phyloP scores from a whole-genome alignment of 2,329 filamentous ascomycete genomes.

The Colletotrichum godetiae region DNA sequence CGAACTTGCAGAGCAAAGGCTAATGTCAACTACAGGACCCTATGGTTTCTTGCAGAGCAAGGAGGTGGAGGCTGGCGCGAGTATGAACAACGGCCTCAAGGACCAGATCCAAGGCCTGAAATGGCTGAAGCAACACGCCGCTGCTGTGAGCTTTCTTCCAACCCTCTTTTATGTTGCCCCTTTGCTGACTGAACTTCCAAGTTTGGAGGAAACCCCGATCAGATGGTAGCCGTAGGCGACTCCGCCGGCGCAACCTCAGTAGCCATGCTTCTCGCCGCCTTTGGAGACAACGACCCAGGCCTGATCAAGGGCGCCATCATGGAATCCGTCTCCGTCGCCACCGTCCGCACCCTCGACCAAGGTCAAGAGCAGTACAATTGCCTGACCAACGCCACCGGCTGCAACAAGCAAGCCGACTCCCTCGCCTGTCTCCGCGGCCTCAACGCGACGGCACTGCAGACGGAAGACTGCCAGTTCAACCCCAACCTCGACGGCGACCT shows the following conservation, averaged over 20 bases:
- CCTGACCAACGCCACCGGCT: conserved; percentile 50
- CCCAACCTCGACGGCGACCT: conserved; percentile 65
- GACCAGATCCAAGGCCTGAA: conserved; percentile 77
- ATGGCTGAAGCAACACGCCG: conserved; percentile 77
- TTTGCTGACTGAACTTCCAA: conserved; percentile 39
- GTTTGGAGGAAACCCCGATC: conserved; percentile 77
- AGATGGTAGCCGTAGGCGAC: conserved; percentile 76
- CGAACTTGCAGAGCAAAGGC: background rate
- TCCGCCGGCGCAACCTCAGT: conserved; percentile 76
- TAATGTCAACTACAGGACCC: conserved; percentile 49
- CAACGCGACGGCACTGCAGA: conserved; percentile 36
- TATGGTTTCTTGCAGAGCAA: conserved; percentile 77
- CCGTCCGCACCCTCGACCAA: conserved; percentile 48
- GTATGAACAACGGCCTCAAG: conserved; percentile 75
- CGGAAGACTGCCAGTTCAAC: conserved; percentile 40
- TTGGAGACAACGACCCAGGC: conserved; percentile 58
- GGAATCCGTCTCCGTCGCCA: conserved; percentile 63
- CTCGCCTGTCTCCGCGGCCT: conserved; percentile 55
- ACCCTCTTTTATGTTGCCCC: background rate
- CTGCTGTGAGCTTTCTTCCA: conserved; percentile 40
- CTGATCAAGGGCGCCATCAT: conserved; percentile 64
- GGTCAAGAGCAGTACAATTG: conserved; percentile 64
- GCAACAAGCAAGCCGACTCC: conserved; percentile 54
- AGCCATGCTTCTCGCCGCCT: conserved; percentile 70
- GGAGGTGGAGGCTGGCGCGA: conserved; percentile 55